These are phyloP conservation scores for Ophiostoma triangulosporum DNA, from an alignment of 2,329 filamentous ascomycete genomes.

Conservation along the genomic window DNA sequence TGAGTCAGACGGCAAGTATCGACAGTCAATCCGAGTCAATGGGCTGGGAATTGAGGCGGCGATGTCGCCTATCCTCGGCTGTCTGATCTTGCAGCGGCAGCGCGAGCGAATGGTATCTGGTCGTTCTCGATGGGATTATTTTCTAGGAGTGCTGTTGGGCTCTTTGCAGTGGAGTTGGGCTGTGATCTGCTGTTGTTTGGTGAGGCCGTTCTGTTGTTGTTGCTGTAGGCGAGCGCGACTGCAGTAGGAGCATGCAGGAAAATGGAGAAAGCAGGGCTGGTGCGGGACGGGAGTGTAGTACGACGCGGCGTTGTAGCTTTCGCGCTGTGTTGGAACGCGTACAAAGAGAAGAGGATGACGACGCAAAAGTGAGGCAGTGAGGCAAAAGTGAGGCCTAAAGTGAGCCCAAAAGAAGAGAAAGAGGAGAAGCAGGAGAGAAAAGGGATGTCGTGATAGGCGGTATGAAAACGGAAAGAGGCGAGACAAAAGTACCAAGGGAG, in stretches of 20 bases:
- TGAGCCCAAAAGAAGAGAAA: not conserved
- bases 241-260: constrained; percentile 12
- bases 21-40: constrained; percentile 1
- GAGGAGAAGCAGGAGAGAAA: not conserved
- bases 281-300: not conserved
- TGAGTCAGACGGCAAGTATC: not conserved
- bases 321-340: too few relatives aligned
- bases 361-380: too few relatives aligned
- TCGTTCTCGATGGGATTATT: not conserved
- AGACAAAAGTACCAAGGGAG: not conserved
- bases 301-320: not conserved
- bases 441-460: not conserved
- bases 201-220: not conserved
- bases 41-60: not conserved
- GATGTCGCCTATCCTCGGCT: not conserved
- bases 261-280: constrained; percentile 11
- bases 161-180: constrained; percentile 5
- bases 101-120: not conserved
- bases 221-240: not conserved
- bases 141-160: not conserved
- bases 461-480: not conserved
- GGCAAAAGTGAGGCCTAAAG: not conserved
- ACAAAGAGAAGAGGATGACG: too few relatives aligned
- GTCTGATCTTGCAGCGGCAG: not conserved
- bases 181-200: constrained; percentile 1